Percentiles rank a stretch among this genome's conserved stretches.
Evolutionary conservation across 169 alveolate species (phyloP).

Genomic region (Cryptosporidium xiaoi): DNA sequence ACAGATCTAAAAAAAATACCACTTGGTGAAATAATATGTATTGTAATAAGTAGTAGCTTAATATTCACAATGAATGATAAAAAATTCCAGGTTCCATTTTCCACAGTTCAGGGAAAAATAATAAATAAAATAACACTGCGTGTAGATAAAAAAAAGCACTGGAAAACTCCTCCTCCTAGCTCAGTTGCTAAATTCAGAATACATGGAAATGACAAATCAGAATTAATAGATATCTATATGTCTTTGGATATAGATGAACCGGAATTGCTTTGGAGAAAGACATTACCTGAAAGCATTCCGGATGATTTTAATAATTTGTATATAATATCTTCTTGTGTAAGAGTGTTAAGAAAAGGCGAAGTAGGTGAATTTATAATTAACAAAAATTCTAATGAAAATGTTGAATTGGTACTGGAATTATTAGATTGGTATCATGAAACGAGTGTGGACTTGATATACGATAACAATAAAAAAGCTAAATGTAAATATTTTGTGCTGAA

Average conservation of each 20-base stretch:
- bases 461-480: not conserved
- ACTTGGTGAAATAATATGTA: conserved; percentile 57
- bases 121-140: conserved; percentile 13
- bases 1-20: conserved; percentile 21
- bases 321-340: conserved; percentile 39
- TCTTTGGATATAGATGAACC: conserved; percentile 53
- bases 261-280: conserved; percentile 20
- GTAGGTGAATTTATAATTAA: conserved; percentile 4
- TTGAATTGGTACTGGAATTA: conserved; percentile 1
- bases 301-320: conserved; percentile 25
- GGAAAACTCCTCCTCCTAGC: conserved; percentile 69
- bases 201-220: not conserved
- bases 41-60: conserved; percentile 12
- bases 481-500: conserved; percentile 11
- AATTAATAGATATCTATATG: not conserved
- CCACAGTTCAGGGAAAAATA: conserved; percentile 48
- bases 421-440: conserved; percentile 62
- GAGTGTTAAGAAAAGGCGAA: conserved; percentile 61
- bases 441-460: not conserved
- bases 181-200: conserved; percentile 47
- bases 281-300: conserved; percentile 7
- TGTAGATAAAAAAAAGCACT: conserved; percentile 4
- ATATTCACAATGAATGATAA: not conserved
- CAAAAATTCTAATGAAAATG: not conserved
- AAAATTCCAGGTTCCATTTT: conserved; percentile 24